Evolutionary conservation across 805 yeast species (phyloP), one percentile per base, ranked within the genome.

Genomic region (Saitoella complicata): DNA sequence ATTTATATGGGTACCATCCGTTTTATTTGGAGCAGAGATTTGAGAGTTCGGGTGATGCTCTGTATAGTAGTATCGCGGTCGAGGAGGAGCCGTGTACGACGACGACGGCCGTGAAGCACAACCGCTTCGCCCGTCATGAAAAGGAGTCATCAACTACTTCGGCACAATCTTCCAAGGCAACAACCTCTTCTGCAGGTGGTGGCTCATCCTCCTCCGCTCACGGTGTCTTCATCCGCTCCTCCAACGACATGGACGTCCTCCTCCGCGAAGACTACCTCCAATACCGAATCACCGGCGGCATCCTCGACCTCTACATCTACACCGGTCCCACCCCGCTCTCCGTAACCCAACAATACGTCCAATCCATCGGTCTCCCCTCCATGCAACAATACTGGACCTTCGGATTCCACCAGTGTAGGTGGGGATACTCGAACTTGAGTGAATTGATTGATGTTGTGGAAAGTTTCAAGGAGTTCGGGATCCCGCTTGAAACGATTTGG

Each of bases 321-420:
- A 29, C 48, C 5, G 72, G 37, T 58, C 62, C 39, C 59, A 66
- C 10, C 60, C 66, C 0, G 83, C 87, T 2, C 49, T 32, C 53
- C 1, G 64, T 82, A 29, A 69, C 74, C 36, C 51, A 62, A 36
- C 64, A 74, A 29, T 83, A 75, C 56, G 76, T 79, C 0, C 49
- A 56, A 1, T 56, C 83, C 9, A 73, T 85, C 0, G 94, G 94
- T 0, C 68, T 62, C 46, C 69, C 80, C 0, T 57, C 64, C 4
- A 56, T 83, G 13, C 93, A 93, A 1, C 75, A 72, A 46, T 46
- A 78, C 32, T 77, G 80, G 52, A 65, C 88, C 0, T 58, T 83
- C n/a, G 94, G 91, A 0, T 79, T 81, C 55, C 94, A 83, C 56
- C 93, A 83, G 58, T 81, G 87, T 53, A 70, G 94, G 57, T 83